A percentile compares a stretch with the other conserved stretches of the same genome.
phyloP scores from a whole-genome alignment of 352 stramenopile species.

The Pythium volutum region DNA sequence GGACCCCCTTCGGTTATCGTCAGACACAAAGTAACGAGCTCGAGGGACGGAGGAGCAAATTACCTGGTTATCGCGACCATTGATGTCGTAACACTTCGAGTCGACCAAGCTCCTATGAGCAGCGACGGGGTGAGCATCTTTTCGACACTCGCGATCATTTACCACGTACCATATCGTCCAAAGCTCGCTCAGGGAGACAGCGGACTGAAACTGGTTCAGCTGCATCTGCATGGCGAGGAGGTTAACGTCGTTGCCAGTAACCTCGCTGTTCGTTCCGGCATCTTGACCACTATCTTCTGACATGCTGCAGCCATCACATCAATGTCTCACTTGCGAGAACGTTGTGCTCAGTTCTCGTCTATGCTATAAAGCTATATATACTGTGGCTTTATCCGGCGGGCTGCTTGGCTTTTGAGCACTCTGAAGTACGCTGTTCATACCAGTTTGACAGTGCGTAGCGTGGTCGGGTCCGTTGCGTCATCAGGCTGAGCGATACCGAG shows the following conservation, averaged over 20 bases:
- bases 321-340: no score
- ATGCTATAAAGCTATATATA: no score
- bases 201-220: slow-evolving; percentile 33
- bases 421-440: no score
- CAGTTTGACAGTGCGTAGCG: no score
- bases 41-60: neutral
- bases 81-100: slow-evolving; percentile 48
- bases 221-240: slow-evolving; percentile 64
- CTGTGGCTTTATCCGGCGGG: no score
- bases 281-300: neutral
- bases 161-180: slow-evolving; percentile 46
- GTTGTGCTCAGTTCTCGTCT: no score
- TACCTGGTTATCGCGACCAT: slow-evolving; percentile 45
- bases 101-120: slow-evolving; percentile 40
- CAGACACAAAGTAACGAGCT: neutral
- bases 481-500: no score
- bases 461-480: no score
- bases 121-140: neutral
- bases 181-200: slow-evolving; percentile 33
- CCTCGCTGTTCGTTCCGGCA: neutral
- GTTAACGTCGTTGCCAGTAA: slow-evolving; percentile 25
- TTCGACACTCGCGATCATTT: neutral
- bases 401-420: no score
- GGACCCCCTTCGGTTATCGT: slow-evolving; percentile 32
- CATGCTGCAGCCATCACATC: neutral